phyloP scores from a whole-genome alignment of 768 basidiomycete genomes.

The Lentinula raphanica region DNA sequence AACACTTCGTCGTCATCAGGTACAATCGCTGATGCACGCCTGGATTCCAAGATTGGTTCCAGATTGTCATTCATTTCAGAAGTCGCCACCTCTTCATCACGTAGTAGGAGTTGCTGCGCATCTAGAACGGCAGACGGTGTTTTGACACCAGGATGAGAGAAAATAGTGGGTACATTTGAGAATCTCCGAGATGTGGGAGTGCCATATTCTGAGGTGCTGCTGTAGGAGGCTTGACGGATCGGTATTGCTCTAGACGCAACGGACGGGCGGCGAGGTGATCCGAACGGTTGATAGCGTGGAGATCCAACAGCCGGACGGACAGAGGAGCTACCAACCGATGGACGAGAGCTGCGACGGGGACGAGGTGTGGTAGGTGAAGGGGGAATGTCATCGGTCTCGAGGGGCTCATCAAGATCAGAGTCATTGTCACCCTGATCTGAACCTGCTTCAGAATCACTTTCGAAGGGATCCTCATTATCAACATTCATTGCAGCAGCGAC shows the following conservation, averaged over 20 bases:
- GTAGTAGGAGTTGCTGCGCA: constrained; percentile 56
- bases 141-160: constrained; percentile 77
- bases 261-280: constrained; percentile 26
- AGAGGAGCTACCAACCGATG: constrained; percentile 6
- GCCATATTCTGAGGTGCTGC: constrained; percentile 26
- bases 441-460: constrained; percentile 44
- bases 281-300: constrained; percentile 22
- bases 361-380: constrained; percentile 18
- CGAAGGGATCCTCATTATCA: constrained; percentile 82
- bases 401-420: constrained; percentile 25
- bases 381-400: constrained; percentile 8
- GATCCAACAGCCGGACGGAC: constrained; percentile 9
- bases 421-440: constrained; percentile 30
- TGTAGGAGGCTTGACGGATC: constrained; percentile 24
- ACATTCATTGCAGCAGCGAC: constrained; percentile 95
- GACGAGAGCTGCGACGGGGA: constrained; percentile 12
- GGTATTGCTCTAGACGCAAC: constrained; percentile 7
- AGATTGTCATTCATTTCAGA: constrained; percentile 31
- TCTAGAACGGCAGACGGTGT: constrained; percentile 73
- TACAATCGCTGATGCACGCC: constrained; percentile 25
- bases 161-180: constrained; percentile 70
- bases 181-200: constrained; percentile 42
- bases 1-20: constrained; percentile 30
- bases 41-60: constrained; percentile 49
- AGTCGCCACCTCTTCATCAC: constrained; percentile 28